phyloP scores from a whole-genome alignment of 768 basidiomycete species.

The Lactarius hengduanensis region DNA sequence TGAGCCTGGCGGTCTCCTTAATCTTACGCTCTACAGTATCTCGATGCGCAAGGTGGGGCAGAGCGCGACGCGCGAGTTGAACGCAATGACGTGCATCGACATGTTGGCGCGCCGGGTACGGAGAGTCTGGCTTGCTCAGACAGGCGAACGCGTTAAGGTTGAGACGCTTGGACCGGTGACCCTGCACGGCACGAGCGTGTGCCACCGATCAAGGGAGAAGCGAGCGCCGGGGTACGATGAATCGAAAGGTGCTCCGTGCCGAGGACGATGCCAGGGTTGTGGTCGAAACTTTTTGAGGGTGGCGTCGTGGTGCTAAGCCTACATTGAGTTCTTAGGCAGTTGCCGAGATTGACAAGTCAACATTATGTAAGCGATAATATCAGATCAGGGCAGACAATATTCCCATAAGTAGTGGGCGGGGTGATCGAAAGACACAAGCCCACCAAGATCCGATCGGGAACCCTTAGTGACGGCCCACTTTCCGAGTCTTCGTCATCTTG shows the following conservation, averaged over 20 bases:
- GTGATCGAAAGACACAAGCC: too few species aligned
- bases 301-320: too few species aligned
- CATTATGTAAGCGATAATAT: not conserved
- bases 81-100: slow-evolving; percentile 7
- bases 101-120: slow-evolving; percentile 3
- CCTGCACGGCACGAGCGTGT: slow-evolving; percentile 12
- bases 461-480: too few species aligned
- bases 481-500: too few species aligned
- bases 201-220: not conserved
- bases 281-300: slow-evolving; percentile 11
- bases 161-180: not conserved
- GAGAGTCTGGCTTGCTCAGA: slow-evolving; percentile 6
- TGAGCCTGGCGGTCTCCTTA: slow-evolving; percentile 11
- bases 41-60: not conserved
- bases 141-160: slow-evolving; percentile 16
- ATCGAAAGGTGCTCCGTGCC: slow-evolving; percentile 9
- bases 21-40: slow-evolving; percentile 15
- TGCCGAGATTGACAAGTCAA: too few species aligned
- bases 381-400: not conserved
- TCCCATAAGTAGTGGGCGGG: too few species aligned
- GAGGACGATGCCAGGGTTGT: slow-evolving; percentile 14
- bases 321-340: too few species aligned
- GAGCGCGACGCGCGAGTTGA: slow-evolving; percentile 2
- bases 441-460: too few species aligned
- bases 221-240: slow-evolving; percentile 15